Conservation (phyloP, 805 yeast species). For the Starmerella vaccinii region DNA sequence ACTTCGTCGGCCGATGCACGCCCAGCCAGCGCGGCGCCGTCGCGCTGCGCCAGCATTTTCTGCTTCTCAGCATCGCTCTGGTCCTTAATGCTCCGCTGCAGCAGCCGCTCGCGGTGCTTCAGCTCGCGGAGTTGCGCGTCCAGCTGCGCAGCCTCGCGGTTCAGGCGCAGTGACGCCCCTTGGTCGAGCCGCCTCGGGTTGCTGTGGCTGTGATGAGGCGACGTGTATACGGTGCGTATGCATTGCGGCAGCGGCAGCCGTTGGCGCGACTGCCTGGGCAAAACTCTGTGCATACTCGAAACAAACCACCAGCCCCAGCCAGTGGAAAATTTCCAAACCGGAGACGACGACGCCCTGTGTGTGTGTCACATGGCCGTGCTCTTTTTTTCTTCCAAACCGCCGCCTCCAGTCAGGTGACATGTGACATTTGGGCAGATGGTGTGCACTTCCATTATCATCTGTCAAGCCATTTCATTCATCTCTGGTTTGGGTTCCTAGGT, state of each 20-base stretch:
- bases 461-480: no score
- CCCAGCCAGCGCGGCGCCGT: slow-evolving; percentile 7
- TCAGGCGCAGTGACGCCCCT: not conserved
- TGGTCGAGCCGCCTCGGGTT: not conserved
- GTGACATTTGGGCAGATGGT: no score
- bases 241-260: not conserved
- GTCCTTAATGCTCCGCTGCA: slow-evolving; percentile 10
- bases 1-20: slow-evolving; percentile 16
- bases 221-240: not conserved
- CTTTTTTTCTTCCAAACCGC: no score
- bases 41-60: slow-evolving; percentile 11
- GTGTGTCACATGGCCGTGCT: not conserved
- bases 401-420: no score
- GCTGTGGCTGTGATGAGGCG: not conserved
- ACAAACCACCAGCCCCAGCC: not conserved
- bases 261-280: not conserved
- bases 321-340: not conserved
- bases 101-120: slow-evolving; percentile 13
- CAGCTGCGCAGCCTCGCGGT: slow-evolving; percentile 15
- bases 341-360: no score
- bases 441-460: no score
- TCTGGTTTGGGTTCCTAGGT: no score
- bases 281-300: not conserved
- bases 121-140: slow-evolving; percentile 19
- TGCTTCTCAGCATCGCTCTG: slow-evolving; percentile 21